Evolutionary conservation across 495 filamentous ascomycete species (phyloP).

Genomic region (Margaritispora aquatica): DNA sequence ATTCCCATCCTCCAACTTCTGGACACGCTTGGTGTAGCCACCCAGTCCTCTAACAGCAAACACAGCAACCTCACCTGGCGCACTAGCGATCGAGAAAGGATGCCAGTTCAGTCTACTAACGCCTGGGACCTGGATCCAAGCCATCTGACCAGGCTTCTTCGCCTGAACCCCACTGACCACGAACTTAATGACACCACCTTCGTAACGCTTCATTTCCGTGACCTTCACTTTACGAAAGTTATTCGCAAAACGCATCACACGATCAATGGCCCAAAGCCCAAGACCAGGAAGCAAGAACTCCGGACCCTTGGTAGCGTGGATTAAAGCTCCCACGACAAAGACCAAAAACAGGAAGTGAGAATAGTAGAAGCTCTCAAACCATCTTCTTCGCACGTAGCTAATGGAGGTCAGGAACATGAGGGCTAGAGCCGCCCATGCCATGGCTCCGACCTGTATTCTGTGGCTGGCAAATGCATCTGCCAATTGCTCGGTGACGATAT

Average conservation of each 20-base stretch:
- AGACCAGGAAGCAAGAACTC: conserved; percentile 21
- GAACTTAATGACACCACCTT: conserved; percentile 19
- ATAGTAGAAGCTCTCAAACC: conserved; percentile 22
- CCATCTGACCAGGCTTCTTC: conserved; percentile 14
- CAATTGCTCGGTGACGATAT: conserved; percentile 14
- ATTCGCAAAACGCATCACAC: conserved; percentile 9
- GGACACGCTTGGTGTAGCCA: conserved; percentile 13
- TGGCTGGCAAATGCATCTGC: not conserved
- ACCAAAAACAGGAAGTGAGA: conserved; percentile 19
- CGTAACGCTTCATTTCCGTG: not conserved
- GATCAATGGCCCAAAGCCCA: conserved; percentile 17
- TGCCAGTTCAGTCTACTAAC: conserved; percentile 19
- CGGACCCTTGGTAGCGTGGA: conserved; percentile 13
- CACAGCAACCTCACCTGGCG: conserved; percentile 5
- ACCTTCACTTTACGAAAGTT: conserved; percentile 10
- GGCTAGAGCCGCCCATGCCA: conserved; percentile 5
- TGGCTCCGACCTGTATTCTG: conserved; percentile 14
- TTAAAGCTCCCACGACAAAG: conserved; percentile 14
- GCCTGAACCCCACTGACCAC: not conserved
- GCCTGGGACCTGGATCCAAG: conserved; percentile 19
- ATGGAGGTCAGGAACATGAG: conserved; percentile 13
- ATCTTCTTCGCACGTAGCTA: conserved; percentile 5
- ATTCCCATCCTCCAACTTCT: not conserved
- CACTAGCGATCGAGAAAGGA: conserved; percentile 21
- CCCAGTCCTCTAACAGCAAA: conserved; percentile 20